Conservation (phyloP, 768 basidiomycete genomes). For the Leccinellum luteum region DNA sequence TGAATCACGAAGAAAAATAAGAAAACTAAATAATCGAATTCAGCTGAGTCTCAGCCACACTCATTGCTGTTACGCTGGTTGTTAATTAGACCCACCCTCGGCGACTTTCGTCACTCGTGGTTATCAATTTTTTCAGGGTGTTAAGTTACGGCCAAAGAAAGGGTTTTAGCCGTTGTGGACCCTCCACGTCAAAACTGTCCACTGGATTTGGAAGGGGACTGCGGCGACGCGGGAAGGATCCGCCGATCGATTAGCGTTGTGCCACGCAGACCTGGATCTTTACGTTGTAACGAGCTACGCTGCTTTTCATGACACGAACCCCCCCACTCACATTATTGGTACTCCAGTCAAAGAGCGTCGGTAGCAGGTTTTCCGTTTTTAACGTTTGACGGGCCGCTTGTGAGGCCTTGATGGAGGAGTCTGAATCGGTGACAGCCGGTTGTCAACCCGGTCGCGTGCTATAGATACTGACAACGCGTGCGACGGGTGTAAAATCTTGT, state of each 20-base stretch:
- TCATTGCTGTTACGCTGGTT: background rate
- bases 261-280: background rate
- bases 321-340: slow-evolving; percentile 2
- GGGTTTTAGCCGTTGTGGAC: background rate
- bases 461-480: background rate
- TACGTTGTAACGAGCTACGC: slow-evolving; percentile 3
- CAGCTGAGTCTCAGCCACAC: background rate
- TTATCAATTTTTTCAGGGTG: background rate
- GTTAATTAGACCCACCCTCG: background rate
- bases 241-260: background rate
- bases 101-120: background rate
- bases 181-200: background rate
- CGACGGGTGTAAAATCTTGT: background rate
- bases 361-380: background rate
- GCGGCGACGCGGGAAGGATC: background rate
- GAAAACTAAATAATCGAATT: background rate
- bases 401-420: background rate
- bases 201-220: background rate
- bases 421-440: slow-evolving; percentile 1
- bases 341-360: background rate
- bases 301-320: background rate
- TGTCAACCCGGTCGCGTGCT: slow-evolving; percentile 4
- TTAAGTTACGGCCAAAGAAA: background rate
- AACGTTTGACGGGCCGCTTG: slow-evolving; percentile 7
- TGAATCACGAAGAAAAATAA: background rate